Evolutionary conservation across 1,284 basidiomycete genomes (phyloP).

Genomic region (Cronartium quercuum): DNA sequence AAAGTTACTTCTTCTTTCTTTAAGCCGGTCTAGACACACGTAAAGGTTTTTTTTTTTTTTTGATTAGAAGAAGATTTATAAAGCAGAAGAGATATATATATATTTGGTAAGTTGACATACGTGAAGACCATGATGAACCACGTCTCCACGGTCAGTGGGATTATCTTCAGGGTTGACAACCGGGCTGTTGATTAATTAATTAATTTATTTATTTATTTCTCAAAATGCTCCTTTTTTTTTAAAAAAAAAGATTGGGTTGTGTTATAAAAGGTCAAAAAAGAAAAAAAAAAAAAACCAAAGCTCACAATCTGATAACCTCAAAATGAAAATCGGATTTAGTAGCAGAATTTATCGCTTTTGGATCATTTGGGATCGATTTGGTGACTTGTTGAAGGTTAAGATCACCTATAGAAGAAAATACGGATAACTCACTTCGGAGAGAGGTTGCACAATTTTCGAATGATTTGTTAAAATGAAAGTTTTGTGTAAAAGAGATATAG

Average conservation of each 20-base stretch:
- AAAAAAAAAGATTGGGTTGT: too few relatives aligned
- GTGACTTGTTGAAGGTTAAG: not conserved
- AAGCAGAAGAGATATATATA: not conserved
- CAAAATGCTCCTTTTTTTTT: too few relatives aligned
- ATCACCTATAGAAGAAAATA: not conserved
- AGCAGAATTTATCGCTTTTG: not conserved
- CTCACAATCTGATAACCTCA: conserved; percentile 10
- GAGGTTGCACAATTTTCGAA: not conserved
- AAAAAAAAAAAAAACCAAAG: not conserved
- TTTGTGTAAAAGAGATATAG: not conserved
- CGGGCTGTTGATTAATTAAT: not conserved
- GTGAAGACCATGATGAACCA: conserved; percentile 10
- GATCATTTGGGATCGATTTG: not conserved
- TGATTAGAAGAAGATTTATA: not conserved
- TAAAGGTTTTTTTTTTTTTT: too few relatives aligned
- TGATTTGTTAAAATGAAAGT: not conserved
- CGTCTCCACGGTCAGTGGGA: not conserved
- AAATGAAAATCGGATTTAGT: conserved; percentile 17
- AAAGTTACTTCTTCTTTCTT: too few relatives aligned
- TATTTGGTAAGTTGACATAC: conserved; percentile 6
- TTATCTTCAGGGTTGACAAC: not conserved
- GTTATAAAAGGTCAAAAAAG: not conserved
- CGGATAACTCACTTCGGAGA: not conserved
- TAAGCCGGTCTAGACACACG: too few relatives aligned
- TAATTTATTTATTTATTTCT: not conserved